These are phyloP conservation scores for Neostapfia colusana DNA, from an alignment of 176 grass and related monocot genomes.

Conservation along the genomic window DNA sequence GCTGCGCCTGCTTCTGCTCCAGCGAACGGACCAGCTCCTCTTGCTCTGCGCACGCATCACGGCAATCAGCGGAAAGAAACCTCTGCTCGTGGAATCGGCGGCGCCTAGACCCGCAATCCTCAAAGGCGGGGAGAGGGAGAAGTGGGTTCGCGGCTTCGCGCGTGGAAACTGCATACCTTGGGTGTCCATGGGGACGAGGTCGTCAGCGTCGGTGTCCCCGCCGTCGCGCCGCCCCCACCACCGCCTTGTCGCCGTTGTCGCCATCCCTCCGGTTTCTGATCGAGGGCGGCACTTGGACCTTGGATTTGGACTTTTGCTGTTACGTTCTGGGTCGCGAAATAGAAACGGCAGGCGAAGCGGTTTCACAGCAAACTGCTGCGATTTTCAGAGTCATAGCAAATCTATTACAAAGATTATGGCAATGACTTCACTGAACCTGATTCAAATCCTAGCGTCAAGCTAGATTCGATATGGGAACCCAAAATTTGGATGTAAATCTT, in stretches of 20 bases:
- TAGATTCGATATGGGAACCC: too few species aligned
- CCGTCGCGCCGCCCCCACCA: constrained; percentile 9
- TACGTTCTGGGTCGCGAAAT: too few species aligned
- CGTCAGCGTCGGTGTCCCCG: constrained; percentile 42
- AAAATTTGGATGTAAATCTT: not conserved
- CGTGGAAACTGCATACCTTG: constrained; percentile 14
- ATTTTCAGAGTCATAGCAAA: not conserved
- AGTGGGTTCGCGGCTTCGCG: not conserved
- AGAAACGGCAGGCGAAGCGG: not conserved
- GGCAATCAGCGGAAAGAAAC: not conserved
- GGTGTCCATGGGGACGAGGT: constrained; percentile 66
- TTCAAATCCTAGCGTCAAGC: not conserved
- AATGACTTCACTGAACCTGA: not conserved
- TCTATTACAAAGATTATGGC: not conserved
- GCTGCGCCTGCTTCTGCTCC: constrained; percentile 61
- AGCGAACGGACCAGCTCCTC: constrained; percentile 81
- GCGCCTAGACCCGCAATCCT: not conserved
- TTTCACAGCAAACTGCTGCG: not conserved
- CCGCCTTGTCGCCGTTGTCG: too few species aligned
- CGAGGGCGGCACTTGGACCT: not conserved
- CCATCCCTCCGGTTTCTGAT: not conserved
- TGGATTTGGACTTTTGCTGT: not conserved
- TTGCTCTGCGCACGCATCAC: constrained; percentile 59
- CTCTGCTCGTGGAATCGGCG: not conserved
- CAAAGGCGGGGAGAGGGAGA: not conserved